These are phyloP conservation scores for Heterococcus sp. DNA, from an alignment of 108 stramenopile genomes.

Conservation along the genomic window DNA sequence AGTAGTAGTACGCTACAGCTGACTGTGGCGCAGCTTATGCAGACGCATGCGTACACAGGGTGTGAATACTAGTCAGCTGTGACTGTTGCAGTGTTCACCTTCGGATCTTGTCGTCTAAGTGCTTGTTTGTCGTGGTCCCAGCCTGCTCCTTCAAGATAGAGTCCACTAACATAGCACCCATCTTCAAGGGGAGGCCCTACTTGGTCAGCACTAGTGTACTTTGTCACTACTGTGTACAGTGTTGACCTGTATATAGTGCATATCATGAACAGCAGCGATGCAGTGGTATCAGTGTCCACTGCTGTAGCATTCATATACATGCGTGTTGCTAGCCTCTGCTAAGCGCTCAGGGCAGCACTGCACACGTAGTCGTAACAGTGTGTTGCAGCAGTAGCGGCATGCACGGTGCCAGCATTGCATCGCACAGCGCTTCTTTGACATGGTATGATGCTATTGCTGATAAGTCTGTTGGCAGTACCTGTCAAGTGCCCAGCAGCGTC, in stretches of 20 bases:
- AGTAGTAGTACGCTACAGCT: too few species aligned
- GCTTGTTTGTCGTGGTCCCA: conserved; percentile 55
- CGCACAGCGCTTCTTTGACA: too few species aligned
- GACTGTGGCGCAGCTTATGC: too few species aligned
- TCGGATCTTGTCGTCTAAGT: conserved; percentile 62
- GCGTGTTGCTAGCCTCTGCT: too few species aligned
- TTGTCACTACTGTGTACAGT: conserved; percentile 62
- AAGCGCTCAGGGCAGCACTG: too few species aligned
- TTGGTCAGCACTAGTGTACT: conserved; percentile 7
- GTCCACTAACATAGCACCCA: conserved; percentile 62
- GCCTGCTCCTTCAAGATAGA: conserved; percentile 69
- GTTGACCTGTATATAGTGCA: conserved; percentile 57
- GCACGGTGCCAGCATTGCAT: too few species aligned
- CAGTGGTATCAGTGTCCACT: too few species aligned
- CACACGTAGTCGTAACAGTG: too few species aligned
- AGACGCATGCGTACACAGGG: neutral
- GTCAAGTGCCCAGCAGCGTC: conserved; percentile 64
- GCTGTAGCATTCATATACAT: too few species aligned
- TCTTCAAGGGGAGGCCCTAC: conserved; percentile 46
- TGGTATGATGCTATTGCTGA: too few species aligned
- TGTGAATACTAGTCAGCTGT: neutral
- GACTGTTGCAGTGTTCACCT: conserved; percentile 22
- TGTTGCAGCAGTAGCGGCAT: too few species aligned
- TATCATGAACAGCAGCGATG: too few species aligned
- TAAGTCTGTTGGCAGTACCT: conserved; percentile 10